Percentiles rank a stretch among this genome's conserved stretches.
phyloP scores from a whole-genome alignment of 23 red algal species.

The Gracilaria gracilis region DNA sequence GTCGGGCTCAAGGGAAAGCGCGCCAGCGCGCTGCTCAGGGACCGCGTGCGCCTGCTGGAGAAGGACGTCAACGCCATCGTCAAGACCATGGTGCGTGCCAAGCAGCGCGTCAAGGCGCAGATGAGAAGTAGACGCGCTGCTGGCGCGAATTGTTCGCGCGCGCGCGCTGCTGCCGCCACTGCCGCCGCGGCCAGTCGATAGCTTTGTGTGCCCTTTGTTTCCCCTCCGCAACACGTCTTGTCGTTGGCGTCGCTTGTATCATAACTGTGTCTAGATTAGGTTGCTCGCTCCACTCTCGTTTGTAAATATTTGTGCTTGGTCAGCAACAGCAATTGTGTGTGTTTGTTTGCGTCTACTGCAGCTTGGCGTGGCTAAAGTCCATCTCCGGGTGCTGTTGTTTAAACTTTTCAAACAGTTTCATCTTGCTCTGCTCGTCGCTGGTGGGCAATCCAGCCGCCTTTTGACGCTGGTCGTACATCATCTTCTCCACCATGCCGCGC shows the following conservation, averaged over 20 bases:
- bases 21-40: conserved; percentile 25
- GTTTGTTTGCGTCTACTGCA: conserved; percentile 4
- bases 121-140: neutral
- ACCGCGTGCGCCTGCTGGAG: conserved; percentile 45
- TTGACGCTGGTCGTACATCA: conserved; percentile 93
- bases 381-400: conserved; percentile 71
- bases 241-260: neutral
- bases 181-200: neutral
- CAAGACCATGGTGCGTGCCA: conserved; percentile 49
- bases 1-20: conserved; percentile 23
- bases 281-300: too few species aligned
- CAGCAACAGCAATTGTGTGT: neutral
- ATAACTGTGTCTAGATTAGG: too few species aligned
- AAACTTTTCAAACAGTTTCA: conserved; percentile 58
- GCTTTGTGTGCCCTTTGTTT: too few species aligned
- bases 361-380: conserved; percentile 69
- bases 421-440: conserved; percentile 69
- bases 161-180: neutral
- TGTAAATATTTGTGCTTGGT: neutral
- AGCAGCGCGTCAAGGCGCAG: conserved; percentile 23
- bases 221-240: too few species aligned
- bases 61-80: conserved; percentile 61
- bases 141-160: too few species aligned
- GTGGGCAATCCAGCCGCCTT: conserved; percentile 78
- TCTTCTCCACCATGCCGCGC: conserved; percentile 92